A percentile compares a stretch with the other conserved stretches of the same genome.
These are phyloP conservation scores for Pleomassaria siparia DNA, from an alignment of 2,329 filamentous ascomycete species.

Conservation along the genomic window DNA sequence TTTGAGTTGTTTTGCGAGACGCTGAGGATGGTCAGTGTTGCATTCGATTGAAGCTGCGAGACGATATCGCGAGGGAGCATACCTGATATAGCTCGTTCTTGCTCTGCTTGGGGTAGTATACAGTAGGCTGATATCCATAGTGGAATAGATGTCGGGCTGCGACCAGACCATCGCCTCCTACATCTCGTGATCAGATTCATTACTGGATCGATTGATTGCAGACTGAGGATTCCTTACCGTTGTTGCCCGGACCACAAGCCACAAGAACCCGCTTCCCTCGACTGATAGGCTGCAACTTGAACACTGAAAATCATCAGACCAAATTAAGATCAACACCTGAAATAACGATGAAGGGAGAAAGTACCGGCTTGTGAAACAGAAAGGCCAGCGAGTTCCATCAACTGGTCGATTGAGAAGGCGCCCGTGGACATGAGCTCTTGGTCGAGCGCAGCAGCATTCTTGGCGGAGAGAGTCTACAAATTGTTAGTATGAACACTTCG, in stretches of 20 bases:
- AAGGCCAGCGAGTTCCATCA: conserved; percentile 95
- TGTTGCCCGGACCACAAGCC: conserved; percentile 83
- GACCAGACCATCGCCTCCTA: conserved; percentile 91
- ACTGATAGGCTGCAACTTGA: conserved; percentile 74
- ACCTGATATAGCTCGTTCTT: conserved; percentile 90
- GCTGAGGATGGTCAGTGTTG: conserved; percentile 50
- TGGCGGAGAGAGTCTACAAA: conserved; percentile 76
- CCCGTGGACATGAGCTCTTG: conserved; percentile 88
- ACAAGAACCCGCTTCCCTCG: conserved; percentile 75
- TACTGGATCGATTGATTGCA: too few relatives aligned
- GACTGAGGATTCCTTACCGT: conserved; percentile 42
- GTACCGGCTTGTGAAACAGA: conserved; percentile 87
- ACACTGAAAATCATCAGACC: conserved; percentile 61
- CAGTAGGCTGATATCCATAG: conserved; percentile 83
- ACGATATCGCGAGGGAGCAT: conserved; percentile 12
- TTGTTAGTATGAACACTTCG: not conserved
- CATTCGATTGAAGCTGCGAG: conserved; percentile 17
- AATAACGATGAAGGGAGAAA: not conserved
- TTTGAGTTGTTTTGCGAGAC: conserved; percentile 80
- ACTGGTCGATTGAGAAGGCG: conserved; percentile 90
- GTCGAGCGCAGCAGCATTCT: conserved; percentile 85
- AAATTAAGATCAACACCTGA: not conserved
- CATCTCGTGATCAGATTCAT: not conserved
- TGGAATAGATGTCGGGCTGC: conserved; percentile 88
- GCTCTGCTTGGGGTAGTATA: conserved; percentile 92